Percentiles rank a stretch among this genome's conserved stretches.
These are phyloP conservation scores for Coemansia sp. DNA, from an alignment of 192 early-diverging fungal genomes.

Conservation along the genomic window DNA sequence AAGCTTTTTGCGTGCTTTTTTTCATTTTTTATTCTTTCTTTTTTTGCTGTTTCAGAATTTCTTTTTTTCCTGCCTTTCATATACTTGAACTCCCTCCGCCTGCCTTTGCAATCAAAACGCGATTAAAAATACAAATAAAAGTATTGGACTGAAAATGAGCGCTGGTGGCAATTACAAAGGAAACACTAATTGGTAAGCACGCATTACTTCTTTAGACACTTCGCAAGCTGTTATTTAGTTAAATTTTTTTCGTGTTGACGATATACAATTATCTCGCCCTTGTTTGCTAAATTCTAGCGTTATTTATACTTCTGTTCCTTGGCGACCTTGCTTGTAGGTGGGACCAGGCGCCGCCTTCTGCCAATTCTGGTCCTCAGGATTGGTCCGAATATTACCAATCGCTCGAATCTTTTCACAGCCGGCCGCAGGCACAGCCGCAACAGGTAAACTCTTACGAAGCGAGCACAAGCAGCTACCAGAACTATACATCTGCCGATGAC, in stretches of 20 bases:
- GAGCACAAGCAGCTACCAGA: neutral
- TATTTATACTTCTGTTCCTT: too few species aligned
- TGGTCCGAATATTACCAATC: slow-evolving; percentile 52
- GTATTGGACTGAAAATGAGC: neutral
- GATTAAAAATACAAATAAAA: neutral
- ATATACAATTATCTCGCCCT: too few species aligned
- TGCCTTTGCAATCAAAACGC: neutral
- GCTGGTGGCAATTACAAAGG: slow-evolving; percentile 10
- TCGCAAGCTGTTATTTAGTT: too few species aligned
- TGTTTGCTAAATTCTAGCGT: too few species aligned
- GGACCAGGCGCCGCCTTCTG: slow-evolving; percentile 21
- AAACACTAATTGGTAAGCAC: slow-evolving; percentile 13
- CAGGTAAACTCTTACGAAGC: neutral
- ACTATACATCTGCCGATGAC: neutral
- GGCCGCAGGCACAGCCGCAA: slow-evolving; percentile 12
- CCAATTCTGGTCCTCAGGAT: slow-evolving; percentile 18
- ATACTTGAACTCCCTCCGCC: neutral
- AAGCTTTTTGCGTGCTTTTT: too few species aligned
- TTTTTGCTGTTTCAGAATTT: neutral
- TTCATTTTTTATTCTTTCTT: neutral
- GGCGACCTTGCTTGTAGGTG: too few species aligned
- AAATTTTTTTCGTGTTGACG: neutral
- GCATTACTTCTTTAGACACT: slow-evolving; percentile 3
- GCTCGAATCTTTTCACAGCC: slow-evolving; percentile 39
- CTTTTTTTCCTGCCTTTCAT: neutral